Conservation (phyloP, 2,329 filamentous ascomycete species). For the Phyllosticta citrichinensis region DNA sequence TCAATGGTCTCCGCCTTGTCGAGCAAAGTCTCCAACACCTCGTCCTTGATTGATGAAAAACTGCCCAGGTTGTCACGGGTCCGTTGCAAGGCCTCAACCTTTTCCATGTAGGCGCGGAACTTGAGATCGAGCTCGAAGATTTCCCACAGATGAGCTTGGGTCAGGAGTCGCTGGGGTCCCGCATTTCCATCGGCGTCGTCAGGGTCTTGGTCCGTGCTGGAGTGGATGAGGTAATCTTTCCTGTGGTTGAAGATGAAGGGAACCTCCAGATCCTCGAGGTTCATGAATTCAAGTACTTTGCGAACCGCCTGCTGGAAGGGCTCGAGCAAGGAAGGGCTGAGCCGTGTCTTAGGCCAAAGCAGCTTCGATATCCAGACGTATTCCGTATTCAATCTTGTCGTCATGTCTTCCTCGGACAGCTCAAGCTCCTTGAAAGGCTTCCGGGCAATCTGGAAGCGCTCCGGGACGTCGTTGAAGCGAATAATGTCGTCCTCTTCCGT, state of each 20-base stretch:
- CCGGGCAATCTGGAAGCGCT: slow-evolving; percentile 86
- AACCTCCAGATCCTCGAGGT: slow-evolving; percentile 87
- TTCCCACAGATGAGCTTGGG: slow-evolving; percentile 89
- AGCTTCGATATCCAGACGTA: slow-evolving; percentile 83
- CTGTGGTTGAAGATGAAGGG: slow-evolving; percentile 97
- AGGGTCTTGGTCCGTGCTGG: slow-evolving; percentile 52
- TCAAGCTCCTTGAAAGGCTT: slow-evolving; percentile 78
- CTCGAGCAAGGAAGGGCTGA: slow-evolving; percentile 60
- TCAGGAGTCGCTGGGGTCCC: slow-evolving; percentile 75
- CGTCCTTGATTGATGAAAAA: slow-evolving; percentile 50
- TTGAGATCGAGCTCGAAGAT: slow-evolving; percentile 93
- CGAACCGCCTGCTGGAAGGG: slow-evolving; percentile 82
- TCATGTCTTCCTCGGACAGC: slow-evolving; percentile 66
- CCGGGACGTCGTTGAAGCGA: slow-evolving; percentile 78
- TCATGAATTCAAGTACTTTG: slow-evolving; percentile 91
- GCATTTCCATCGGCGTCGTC: slow-evolving; percentile 63
- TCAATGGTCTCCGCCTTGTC: slow-evolving; percentile 75
- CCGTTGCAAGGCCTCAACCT: slow-evolving; percentile 74
- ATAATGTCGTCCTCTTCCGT: slow-evolving; percentile 94
- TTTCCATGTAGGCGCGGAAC: slow-evolving; percentile 85
- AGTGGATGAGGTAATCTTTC: slow-evolving; percentile 93
- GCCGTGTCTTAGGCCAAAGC: slow-evolving; percentile 77
- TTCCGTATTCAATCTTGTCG: slow-evolving; percentile 61
- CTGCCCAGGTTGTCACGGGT: slow-evolving; percentile 64
- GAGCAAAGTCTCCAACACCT: slow-evolving; percentile 74